A percentile compares a stretch with the other conserved stretches of the same genome.
These are phyloP conservation scores for Aspergillus pseudoterreus DNA, from an alignment of 2,329 filamentous ascomycete species.

Conservation along the genomic window DNA sequence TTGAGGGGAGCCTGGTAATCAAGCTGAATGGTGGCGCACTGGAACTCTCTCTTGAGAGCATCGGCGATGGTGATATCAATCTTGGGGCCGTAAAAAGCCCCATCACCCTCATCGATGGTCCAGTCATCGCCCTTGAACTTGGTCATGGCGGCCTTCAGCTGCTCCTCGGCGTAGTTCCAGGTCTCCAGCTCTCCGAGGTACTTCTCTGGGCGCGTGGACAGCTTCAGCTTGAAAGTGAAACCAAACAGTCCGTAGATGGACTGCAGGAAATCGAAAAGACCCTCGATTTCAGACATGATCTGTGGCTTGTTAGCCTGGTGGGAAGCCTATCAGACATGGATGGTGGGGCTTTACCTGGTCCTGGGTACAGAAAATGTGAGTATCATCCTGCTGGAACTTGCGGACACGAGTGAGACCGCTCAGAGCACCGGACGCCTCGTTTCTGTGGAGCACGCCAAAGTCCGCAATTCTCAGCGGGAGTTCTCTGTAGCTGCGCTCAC, in stretches of 20 bases:
- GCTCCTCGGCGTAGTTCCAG: constrained; percentile 84
- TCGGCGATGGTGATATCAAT: constrained; percentile 95
- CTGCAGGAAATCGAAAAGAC: constrained; percentile 81
- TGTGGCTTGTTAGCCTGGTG: constrained; percentile 23
- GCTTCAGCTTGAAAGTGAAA: constrained; percentile 88
- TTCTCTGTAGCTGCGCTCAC: constrained; percentile 82
- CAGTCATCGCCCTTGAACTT: constrained; percentile 73
- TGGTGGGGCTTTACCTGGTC: constrained; percentile 55
- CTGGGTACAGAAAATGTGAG: constrained; percentile 89
- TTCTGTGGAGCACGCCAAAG: constrained; percentile 91
- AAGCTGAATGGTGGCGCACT: constrained; percentile 91
- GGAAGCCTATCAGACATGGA: not conserved
- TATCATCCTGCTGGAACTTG: constrained; percentile 93
- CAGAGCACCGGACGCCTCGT: constrained; percentile 89
- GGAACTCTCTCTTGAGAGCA: constrained; percentile 76
- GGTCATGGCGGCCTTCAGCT: constrained; percentile 74
- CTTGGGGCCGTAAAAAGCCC: constrained; percentile 97
- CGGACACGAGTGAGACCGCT: constrained; percentile 88
- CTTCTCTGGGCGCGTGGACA: constrained; percentile 87
- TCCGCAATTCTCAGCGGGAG: constrained; percentile 90
- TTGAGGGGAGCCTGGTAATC: constrained; percentile 83
- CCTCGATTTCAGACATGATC: constrained; percentile 70
- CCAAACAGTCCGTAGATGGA: constrained; percentile 78
- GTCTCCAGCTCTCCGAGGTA: constrained; percentile 81
- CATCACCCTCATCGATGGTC: constrained; percentile 91